Percentiles rank a stretch among this genome's conserved stretches.
Conservation (phyloP, 2,329 filamentous ascomycete genomes). For the Neophaeococcomyces aloes region DNA sequence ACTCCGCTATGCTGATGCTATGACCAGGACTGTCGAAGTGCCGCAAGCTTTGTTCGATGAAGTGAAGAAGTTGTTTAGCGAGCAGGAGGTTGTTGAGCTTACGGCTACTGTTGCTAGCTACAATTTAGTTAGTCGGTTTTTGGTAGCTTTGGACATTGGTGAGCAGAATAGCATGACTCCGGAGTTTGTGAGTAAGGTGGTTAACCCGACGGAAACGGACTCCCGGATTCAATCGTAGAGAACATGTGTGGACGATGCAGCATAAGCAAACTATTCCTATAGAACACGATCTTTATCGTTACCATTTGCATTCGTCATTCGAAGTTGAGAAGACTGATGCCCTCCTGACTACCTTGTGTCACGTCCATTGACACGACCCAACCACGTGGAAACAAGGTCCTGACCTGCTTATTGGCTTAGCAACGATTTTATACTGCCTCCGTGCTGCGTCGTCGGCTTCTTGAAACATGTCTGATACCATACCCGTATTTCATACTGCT, state of each 20-base stretch:
- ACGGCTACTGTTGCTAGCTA: slow-evolving; percentile 78
- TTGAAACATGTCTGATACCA: too few relatives aligned
- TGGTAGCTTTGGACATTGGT: slow-evolving; percentile 66
- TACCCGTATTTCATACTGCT: too few relatives aligned
- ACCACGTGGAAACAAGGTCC: too few relatives aligned
- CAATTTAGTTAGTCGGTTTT: slow-evolving; percentile 76
- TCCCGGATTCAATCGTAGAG: slow-evolving; percentile 1
- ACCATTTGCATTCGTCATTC: too few relatives aligned
- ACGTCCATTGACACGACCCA: too few relatives aligned
- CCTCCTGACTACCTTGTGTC: too few relatives aligned
- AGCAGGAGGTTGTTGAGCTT: slow-evolving; percentile 71
- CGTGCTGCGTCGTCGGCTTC: too few relatives aligned
- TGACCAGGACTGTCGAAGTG: slow-evolving; percentile 66
- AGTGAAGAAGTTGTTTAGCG: slow-evolving; percentile 52
- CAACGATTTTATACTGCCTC: too few relatives aligned
- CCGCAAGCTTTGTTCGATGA: slow-evolving; percentile 55
- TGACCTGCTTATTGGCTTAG: too few relatives aligned
- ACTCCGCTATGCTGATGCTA: slow-evolving; percentile 66
- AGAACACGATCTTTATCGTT: too few relatives aligned
- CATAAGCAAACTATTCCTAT: too few relatives aligned
- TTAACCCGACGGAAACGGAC: slow-evolving; percentile 1
- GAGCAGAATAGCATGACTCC: slow-evolving; percentile 31
- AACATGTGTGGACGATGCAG: background rate
- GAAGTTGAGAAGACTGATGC: too few relatives aligned
- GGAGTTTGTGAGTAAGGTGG: slow-evolving; percentile 10